phyloP scores from a whole-genome alignment of 2,329 filamentous ascomycete genomes.

The Alternaria sp. region DNA sequence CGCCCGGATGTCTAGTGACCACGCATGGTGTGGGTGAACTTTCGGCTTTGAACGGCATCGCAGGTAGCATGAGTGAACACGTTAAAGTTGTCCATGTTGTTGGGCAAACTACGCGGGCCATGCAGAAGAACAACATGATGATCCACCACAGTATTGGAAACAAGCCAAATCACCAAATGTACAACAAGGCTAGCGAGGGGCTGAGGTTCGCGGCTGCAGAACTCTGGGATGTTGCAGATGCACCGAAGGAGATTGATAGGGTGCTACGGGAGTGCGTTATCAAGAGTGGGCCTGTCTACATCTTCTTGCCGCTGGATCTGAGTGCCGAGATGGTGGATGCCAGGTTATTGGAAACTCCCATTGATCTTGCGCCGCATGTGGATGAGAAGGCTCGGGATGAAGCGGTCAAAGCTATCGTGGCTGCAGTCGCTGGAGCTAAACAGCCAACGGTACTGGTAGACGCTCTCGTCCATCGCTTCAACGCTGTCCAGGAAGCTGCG shows the following conservation, averaged over 20 bases:
- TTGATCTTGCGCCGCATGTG: conserved; percentile 42
- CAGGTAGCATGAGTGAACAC: conserved; percentile 52
- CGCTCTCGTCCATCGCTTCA: conserved; percentile 48
- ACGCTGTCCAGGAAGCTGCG: conserved; percentile 42
- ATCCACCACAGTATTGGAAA: conserved; percentile 55
- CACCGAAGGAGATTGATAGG: conserved; percentile 52
- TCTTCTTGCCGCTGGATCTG: conserved; percentile 53
- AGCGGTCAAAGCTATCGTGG: conserved; percentile 44
- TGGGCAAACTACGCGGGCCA: conserved; percentile 50
- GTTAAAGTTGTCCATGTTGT: conserved; percentile 56
- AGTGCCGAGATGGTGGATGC: conserved; percentile 46
- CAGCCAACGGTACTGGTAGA: conserved; percentile 51
- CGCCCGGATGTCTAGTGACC: conserved; percentile 59
- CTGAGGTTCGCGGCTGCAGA: conserved; percentile 50
- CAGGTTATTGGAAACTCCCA: conserved; percentile 43
- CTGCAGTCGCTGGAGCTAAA: conserved; percentile 41
- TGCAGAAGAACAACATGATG: conserved; percentile 53
- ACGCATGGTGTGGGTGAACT: conserved; percentile 66
- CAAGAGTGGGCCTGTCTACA: conserved; percentile 52
- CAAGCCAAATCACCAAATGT: conserved; percentile 51
- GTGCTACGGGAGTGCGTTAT: conserved; percentile 53
- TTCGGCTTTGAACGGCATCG: conserved; percentile 54
- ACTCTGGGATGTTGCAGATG: conserved; percentile 49
- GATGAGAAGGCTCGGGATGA: conserved; percentile 32
- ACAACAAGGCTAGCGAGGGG: conserved; percentile 48